These are phyloP conservation scores for Neurospora sp. DNA, from an alignment of 495 filamentous ascomycete genomes.

Conservation along the genomic window DNA sequence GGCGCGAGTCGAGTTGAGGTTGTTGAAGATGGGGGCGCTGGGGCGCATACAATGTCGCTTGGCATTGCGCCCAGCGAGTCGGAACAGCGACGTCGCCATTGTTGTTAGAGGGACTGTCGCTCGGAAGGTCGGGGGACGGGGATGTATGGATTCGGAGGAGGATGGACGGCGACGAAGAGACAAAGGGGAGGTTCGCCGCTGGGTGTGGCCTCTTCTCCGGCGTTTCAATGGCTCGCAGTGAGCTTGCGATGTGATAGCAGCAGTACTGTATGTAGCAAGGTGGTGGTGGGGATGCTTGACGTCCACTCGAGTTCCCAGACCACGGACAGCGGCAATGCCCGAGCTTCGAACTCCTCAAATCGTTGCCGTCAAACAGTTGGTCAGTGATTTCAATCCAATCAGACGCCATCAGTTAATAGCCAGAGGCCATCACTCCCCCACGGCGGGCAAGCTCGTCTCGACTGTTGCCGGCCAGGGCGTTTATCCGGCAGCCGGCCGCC, in stretches of 20 bases:
- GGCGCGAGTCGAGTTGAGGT: conserved; percentile 36
- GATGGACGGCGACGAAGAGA: neutral
- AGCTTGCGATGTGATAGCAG: conserved; percentile 6
- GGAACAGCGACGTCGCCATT: conserved; percentile 42
- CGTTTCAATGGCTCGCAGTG: conserved; percentile 14
- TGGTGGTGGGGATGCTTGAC: conserved; percentile 6
- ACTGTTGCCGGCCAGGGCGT: conserved; percentile 4
- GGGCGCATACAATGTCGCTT: conserved; percentile 40
- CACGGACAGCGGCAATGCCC: neutral
- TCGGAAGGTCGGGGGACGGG: neutral
- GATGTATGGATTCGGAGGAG: neutral
- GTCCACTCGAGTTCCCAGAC: conserved; percentile 5
- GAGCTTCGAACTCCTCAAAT: neutral
- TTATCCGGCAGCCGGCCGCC: conserved; percentile 10
- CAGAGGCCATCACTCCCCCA: neutral
- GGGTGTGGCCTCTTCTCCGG: conserved; percentile 18
- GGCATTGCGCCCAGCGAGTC: conserved; percentile 46
- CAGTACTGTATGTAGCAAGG: neutral
- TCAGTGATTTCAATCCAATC: neutral
- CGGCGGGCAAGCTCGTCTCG: neutral
- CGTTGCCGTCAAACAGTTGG: neutral
- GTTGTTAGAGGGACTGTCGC: neutral
- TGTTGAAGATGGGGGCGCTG: conserved; percentile 4
- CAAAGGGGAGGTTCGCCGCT: neutral
- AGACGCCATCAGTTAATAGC: neutral